Percentiles rank a stretch among this genome's conserved stretches.
Conservation (phyloP, 2,329 filamentous ascomycete species). For the Gyromitra esculenta region DNA sequence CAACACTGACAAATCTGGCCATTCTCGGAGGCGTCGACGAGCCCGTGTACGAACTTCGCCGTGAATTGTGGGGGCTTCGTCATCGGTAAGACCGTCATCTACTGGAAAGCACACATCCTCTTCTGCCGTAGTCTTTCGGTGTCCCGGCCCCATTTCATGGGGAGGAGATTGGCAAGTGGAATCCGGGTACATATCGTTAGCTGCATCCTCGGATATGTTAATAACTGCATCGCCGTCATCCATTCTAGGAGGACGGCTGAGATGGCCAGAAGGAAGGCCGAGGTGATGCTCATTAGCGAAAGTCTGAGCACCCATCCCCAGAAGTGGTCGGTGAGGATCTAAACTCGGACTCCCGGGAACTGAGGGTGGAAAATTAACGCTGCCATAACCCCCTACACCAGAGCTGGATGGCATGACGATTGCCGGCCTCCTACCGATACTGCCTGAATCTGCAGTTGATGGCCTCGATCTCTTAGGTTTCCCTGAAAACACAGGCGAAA, state of each 20-base stretch:
- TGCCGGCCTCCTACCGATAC: conserved; percentile 28
- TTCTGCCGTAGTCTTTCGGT: conserved; percentile 73
- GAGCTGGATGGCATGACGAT: conserved; percentile 12
- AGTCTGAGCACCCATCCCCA: conserved; percentile 39
- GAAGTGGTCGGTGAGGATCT: conserved; percentile 61
- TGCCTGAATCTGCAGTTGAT: conserved; percentile 43
- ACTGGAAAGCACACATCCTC: conserved; percentile 94
- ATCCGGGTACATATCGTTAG: conserved; percentile 55
- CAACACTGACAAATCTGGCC: conserved; percentile 84
- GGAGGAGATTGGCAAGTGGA: conserved; percentile 62
- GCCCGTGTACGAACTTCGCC: conserved; percentile 61
- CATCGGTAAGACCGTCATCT: conserved; percentile 79
- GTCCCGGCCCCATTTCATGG: conserved; percentile 62
- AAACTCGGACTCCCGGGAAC: conserved; percentile 71
- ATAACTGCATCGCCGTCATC: conserved; percentile 64
- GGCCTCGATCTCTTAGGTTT: conserved; percentile 46
- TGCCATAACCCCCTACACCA: conserved; percentile 60
- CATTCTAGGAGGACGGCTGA: conserved; percentile 34
- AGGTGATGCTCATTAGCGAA: conserved; percentile 36
- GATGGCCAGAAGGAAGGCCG: conserved; percentile 7
- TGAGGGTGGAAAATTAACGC: conserved; percentile 74
- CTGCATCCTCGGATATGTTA: conserved; percentile 63
- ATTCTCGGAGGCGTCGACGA: conserved; percentile 75
- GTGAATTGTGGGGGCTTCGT: conserved; percentile 70
- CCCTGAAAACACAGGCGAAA: conserved; percentile 40